A percentile compares a stretch with the other conserved stretches of the same genome.
Evolutionary conservation across 495 filamentous ascomycete genomes (phyloP).

Genomic region (Xylaria grammica): DNA sequence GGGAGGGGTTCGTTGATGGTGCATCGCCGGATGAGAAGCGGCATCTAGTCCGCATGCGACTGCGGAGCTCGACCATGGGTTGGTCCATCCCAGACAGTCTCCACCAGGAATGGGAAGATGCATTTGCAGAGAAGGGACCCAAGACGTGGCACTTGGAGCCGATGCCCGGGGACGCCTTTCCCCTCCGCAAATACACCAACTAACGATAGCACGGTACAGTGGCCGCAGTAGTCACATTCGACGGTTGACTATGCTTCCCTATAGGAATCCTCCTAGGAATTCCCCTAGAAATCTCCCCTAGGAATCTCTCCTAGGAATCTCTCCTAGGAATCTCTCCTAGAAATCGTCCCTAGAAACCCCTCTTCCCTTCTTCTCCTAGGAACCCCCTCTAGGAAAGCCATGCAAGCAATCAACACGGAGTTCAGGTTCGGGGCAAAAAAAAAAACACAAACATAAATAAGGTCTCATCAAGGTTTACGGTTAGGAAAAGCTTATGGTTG

Average conservation of each 20-base stretch:
- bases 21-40: slow-evolving; percentile 46
- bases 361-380: no score
- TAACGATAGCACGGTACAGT: slow-evolving; percentile 30
- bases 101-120: slow-evolving; percentile 48
- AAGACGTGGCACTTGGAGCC: slow-evolving; percentile 57
- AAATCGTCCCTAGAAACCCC: no score
- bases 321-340: no score
- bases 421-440: not conserved
- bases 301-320: no score
- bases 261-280: no score
- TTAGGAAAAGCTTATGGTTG: slow-evolving; percentile 6
- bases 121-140: slow-evolving; percentile 46
- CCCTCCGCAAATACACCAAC: slow-evolving; percentile 54
- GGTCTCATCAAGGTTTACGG: not conserved
- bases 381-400: not conserved
- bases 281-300: no score
- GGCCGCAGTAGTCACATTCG: not conserved
- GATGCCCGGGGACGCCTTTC: slow-evolving; percentile 56
- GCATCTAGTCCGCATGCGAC: slow-evolving; percentile 58
- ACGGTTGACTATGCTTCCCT: not conserved
- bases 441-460: not conserved
- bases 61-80: slow-evolving; percentile 49
- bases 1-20: slow-evolving; percentile 64
- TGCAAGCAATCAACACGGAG: slow-evolving; percentile 1
- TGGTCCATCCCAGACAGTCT: slow-evolving; percentile 54